A percentile compares a stretch with the other conserved stretches of the same genome.
Conservation (phyloP, 202 grass and related monocot genomes). For the Cymbopogon flexuosus region DNA sequence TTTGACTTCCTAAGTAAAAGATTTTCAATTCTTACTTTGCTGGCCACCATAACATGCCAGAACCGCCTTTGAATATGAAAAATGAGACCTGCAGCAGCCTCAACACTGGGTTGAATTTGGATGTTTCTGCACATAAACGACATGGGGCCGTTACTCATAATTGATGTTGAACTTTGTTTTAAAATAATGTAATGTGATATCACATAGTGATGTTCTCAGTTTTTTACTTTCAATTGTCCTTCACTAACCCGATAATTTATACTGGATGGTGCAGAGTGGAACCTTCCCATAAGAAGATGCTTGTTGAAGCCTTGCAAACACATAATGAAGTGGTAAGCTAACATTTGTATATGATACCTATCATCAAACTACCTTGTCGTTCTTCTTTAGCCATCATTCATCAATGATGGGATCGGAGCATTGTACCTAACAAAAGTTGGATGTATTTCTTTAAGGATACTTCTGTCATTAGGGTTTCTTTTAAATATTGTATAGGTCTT, state of each 20-base stretch:
- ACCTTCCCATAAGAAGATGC: slow-evolving; percentile 98
- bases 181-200: not conserved
- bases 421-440: not conserved
- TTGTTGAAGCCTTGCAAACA: slow-evolving; percentile 95
- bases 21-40: not conserved
- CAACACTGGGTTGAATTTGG: not conserved
- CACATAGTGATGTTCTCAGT: not conserved
- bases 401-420: not conserved
- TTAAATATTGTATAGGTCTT: not conserved
- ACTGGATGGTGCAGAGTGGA: slow-evolving; percentile 63
- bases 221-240: slow-evolving; percentile 24
- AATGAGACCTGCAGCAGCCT: not conserved
- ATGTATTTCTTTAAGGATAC: not conserved
- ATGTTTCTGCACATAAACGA: not conserved
- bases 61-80: not conserved
- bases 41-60: not conserved
- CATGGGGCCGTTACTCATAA: not conserved
- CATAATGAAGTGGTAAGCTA: slow-evolving; percentile 95
- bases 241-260: slow-evolving; percentile 26
- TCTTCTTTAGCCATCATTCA: slow-evolving; percentile 21
- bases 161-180: not conserved
- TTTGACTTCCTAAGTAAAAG: not conserved
- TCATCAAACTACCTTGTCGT: not conserved
- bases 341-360: slow-evolving; percentile 14
- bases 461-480: not conserved